Evolutionary conservation across 768 basidiomycete species (phyloP).

Genomic region (Leccinum uliginosum): DNA sequence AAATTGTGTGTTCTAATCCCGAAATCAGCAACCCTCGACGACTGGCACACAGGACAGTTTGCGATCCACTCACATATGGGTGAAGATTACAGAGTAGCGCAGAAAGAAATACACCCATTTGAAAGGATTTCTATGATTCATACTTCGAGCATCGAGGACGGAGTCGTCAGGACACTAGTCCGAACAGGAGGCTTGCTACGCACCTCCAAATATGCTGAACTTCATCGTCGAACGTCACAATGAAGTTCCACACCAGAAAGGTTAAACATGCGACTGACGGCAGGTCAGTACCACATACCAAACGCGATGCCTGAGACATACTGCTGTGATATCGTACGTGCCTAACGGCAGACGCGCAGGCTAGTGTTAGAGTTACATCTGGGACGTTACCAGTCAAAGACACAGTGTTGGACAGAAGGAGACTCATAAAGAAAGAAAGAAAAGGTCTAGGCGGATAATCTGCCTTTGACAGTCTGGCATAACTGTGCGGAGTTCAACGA

Average conservation of each 20-base stretch:
- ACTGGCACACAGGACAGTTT: not conserved
- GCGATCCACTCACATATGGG: constrained; percentile 16
- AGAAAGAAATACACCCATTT: constrained; percentile 32
- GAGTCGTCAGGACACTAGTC: not conserved
- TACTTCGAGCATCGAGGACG: constrained; percentile 11
- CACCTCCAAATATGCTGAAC: constrained; percentile 16
- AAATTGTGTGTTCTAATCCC: constrained; percentile 14
- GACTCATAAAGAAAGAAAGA: not conserved
- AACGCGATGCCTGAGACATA: not conserved
- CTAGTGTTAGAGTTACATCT: not conserved
- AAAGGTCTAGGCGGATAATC: not conserved
- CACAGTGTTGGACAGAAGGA: not conserved
- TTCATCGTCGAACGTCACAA: constrained; percentile 18
- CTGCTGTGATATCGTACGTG: constrained; percentile 12
- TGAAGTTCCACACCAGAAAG: constrained; percentile 10
- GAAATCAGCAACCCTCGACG: not conserved
- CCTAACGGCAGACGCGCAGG: not conserved
- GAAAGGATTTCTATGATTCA: constrained; percentile 15
- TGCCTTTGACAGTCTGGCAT: not conserved
- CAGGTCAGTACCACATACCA: constrained; percentile 1
- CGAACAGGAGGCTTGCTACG: not conserved
- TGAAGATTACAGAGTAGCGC: constrained; percentile 21
- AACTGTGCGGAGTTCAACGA: not conserved
- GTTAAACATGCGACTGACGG: constrained; percentile 10
- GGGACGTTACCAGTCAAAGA: not conserved